Evolutionary conservation across 1,284 basidiomycete genomes (phyloP), one percentile per base, ranked within the genome.

Genomic region (Pyrrhoderma lamaoense): DNA sequence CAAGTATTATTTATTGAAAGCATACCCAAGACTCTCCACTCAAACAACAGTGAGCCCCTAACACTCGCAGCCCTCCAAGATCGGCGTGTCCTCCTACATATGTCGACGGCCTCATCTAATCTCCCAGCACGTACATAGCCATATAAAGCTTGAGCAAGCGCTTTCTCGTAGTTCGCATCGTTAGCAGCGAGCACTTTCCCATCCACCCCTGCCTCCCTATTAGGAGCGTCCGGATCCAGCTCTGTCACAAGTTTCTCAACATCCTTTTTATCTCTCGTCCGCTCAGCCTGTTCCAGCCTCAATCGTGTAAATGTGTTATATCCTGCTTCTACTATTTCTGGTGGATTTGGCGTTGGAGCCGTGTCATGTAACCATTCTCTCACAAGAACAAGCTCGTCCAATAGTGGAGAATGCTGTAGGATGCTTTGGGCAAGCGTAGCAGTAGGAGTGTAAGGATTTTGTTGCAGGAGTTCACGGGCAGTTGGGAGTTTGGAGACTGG

Each of bases 31-130:
- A 76, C 74, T 42, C 72, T 73, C 83, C 89, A 92, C 42, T 75
- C 73, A 61, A 89, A 89, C n/a, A 89, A 62, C 34, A 79, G 64
- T 0, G 88, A 83, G 1, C 92, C 93, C 3, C 85, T 78, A 27
- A 95, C 79, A 52, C 84, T 88, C 0, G 90, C 90, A 0, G 91
- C 90, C 25, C 92, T 76, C 94, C 94, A 98, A 2, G 90, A 85
- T 59, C 95, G 89, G 56, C 92, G 85, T 0, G 89, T 85, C 60
- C 82, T 83, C 57, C 84, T 71, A 62, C 91, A 95, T 11, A 94
- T 69, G 37, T 89, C 85, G 8, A 94, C 73, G 0, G 93, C 94
- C 16, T 88, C 81, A 23, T 87, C 86, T 16, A 96, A 67, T 57
- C 85, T 74, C 14, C 95, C 95, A 3, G 86, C 82, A 31, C 92